These are phyloP conservation scores for Ceratocystis huliohia DNA, from an alignment of 2,329 filamentous ascomycete species.

Conservation along the genomic window DNA sequence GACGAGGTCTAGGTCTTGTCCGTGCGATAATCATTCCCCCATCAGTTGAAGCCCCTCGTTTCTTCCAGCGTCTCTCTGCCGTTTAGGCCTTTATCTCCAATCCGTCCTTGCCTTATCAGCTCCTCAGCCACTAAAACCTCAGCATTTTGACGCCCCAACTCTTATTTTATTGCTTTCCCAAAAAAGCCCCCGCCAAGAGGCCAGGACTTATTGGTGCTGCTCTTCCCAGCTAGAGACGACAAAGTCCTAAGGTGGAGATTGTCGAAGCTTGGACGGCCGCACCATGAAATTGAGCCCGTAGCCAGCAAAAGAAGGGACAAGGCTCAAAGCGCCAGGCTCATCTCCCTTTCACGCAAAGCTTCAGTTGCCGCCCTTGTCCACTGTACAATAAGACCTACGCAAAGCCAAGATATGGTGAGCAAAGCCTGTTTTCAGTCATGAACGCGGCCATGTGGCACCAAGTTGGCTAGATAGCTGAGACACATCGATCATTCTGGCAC, in stretches of 20 bases:
- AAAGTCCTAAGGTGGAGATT: background rate
- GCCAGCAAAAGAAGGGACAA: background rate
- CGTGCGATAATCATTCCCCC: background rate
- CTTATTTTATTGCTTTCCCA: background rate
- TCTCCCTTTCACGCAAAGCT: background rate
- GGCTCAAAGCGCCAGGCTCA: background rate
- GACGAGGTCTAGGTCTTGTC: background rate
- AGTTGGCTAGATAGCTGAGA: background rate
- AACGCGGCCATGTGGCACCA: background rate
- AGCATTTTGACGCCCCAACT: background rate
- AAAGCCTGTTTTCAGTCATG: background rate
- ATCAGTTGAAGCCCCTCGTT: background rate
- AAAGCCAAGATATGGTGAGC: background rate
- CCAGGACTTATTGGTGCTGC: background rate
- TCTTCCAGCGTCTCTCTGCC: background rate
- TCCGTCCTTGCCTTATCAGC: background rate
- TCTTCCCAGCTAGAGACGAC: background rate
- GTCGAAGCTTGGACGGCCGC: background rate
- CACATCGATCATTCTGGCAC: background rate
- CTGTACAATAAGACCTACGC: background rate
- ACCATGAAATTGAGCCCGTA: background rate
- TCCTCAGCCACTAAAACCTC: background rate
- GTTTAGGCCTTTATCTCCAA: conserved; percentile 1
- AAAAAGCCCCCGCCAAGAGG: too few relatives aligned
- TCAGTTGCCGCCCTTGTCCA: background rate